These are phyloP conservation scores for Nissolia schottii DNA, from an alignment of 306 rosid genomes.

Conservation along the genomic window DNA sequence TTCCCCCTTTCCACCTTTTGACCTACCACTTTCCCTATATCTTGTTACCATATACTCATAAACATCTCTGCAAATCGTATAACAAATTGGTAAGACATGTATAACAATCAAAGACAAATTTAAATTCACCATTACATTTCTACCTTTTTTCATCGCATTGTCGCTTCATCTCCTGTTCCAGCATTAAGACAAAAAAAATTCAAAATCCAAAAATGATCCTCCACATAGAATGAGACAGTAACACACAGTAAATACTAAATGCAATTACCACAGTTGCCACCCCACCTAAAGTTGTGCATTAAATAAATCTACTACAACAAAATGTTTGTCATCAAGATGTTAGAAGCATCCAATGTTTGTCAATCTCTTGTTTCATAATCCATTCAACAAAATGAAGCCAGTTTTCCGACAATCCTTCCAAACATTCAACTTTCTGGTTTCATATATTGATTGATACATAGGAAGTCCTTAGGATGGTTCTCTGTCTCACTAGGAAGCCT, in stretches of 20 bases:
- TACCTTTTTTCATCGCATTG: constrained; percentile 98
- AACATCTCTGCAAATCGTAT: constrained; percentile 62
- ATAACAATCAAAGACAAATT: not conserved
- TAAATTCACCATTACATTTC: constrained; percentile 13
- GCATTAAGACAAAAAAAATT: constrained; percentile 26
- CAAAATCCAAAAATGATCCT: constrained; percentile 6
- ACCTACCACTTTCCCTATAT: constrained; percentile 79
- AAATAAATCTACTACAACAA: constrained; percentile 6
- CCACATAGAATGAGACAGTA: constrained; percentile 3
- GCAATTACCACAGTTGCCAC: not conserved
- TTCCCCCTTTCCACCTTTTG: constrained; percentile 68
- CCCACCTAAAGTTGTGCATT: not conserved
- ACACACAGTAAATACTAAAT: constrained; percentile 5
- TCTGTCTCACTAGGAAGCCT: not conserved
- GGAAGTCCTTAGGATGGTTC: not conserved
- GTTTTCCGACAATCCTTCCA: not conserved
- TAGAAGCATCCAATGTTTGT: constrained; percentile 16
- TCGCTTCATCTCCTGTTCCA: constrained; percentile 95
- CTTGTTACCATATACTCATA: constrained; percentile 67
- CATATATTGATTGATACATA: not conserved
- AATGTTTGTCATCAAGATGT: no score
- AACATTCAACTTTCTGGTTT: not conserved
- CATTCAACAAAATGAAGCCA: not conserved
- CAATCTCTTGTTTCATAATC: not conserved
- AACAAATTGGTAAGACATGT: constrained; percentile 25